Conservation (phyloP, 495 filamentous ascomycete species). For the Daldinia bambusicola region DNA sequence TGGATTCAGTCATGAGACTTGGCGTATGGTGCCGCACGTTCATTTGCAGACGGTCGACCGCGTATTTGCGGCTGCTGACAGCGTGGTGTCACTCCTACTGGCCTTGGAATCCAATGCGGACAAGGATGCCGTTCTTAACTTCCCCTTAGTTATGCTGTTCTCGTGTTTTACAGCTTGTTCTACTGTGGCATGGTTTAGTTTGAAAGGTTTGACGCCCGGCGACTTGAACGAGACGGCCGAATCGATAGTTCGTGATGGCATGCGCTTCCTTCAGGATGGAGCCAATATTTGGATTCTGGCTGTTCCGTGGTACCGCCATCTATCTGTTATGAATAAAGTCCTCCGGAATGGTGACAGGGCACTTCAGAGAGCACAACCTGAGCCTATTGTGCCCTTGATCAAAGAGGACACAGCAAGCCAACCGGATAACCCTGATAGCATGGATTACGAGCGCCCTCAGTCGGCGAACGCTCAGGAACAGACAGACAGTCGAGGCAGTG, state of each 20-base stretch:
- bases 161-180: constrained; percentile 62
- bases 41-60: constrained; percentile 56
- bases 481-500: constrained; percentile 53
- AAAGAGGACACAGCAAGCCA: constrained; percentile 59
- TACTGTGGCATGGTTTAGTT: constrained; percentile 60
- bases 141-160: constrained; percentile 64
- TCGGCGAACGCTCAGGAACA: constrained; percentile 44
- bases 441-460: constrained; percentile 57
- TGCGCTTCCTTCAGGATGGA: constrained; percentile 60
- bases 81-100: constrained; percentile 57
- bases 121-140: constrained; percentile 60
- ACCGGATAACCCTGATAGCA: constrained; percentile 56
- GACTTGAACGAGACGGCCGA: constrained; percentile 59
- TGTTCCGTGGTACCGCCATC: constrained; percentile 61
- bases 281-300: constrained; percentile 61
- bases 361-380: constrained; percentile 30
- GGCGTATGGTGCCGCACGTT: constrained; percentile 53
- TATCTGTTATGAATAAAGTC: constrained; percentile 62
- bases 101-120: constrained; percentile 59
- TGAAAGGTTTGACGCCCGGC: constrained; percentile 59
- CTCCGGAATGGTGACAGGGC: constrained; percentile 53
- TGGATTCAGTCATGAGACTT: constrained; percentile 57
- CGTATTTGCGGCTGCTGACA: constrained; percentile 62
- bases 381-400: constrained; percentile 51
- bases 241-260: constrained; percentile 58